A percentile compares a stretch with the other conserved stretches of the same genome.
phyloP scores from a whole-genome alignment of 2,329 filamentous ascomycete species.

The Colletotrichum scovillei region DNA sequence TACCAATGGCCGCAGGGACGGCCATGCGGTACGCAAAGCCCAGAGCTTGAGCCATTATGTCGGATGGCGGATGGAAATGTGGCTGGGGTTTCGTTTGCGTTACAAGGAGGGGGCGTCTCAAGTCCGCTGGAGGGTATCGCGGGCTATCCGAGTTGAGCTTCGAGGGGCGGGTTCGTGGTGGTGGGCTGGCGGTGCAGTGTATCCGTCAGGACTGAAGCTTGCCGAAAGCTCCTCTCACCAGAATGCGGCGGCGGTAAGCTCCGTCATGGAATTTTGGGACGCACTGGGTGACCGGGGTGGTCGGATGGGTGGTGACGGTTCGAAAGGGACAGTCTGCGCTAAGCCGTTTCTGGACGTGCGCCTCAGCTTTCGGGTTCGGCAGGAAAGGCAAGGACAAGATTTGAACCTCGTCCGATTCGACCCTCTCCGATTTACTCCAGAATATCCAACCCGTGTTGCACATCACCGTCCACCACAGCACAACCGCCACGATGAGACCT shows the following conservation, averaged over 20 bases:
- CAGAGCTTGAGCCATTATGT: constrained; percentile 62
- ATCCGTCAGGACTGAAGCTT: constrained; percentile 23
- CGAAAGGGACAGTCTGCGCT: constrained; percentile 38
- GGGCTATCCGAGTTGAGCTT: constrained; percentile 19
- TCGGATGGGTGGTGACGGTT: constrained; percentile 29
- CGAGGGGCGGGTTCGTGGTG: neutral
- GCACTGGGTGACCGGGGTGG: constrained; percentile 23
- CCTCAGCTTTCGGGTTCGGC: constrained; percentile 35
- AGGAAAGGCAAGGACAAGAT: constrained; percentile 44
- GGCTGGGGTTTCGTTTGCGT: neutral
- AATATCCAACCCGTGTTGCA: constrained; percentile 17
- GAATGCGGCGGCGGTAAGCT: constrained; percentile 23
- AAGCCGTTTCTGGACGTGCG: constrained; percentile 43
- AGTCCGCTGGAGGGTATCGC: constrained; percentile 7
- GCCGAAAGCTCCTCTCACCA: constrained; percentile 33
- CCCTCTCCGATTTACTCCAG: constrained; percentile 9
- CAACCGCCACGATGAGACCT: constrained; percentile 51
- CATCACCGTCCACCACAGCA: constrained; percentile 31
- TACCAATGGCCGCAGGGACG: constrained; percentile 77
- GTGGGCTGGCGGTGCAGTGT: constrained; percentile 11
- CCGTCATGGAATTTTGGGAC: constrained; percentile 34
- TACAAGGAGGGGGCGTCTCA: neutral
- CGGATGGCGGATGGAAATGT: neutral
- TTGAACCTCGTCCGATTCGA: constrained; percentile 39
- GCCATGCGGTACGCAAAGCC: constrained; percentile 74